Conservation (phyloP, 768 basidiomycete genomes). For the Panellus pusillus region DNA sequence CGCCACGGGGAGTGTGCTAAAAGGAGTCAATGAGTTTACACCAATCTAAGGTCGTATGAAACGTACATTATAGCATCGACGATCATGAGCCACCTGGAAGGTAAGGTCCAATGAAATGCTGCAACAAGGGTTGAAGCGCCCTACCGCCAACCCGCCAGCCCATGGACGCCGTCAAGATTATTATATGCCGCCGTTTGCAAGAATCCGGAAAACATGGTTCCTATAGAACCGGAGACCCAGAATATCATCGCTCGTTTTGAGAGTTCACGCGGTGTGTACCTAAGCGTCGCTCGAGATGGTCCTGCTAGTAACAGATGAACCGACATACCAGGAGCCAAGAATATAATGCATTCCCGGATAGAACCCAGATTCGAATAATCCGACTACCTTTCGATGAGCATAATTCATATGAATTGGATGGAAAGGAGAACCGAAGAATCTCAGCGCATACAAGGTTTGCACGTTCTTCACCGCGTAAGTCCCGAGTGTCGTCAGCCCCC, state of each 20-base stretch:
- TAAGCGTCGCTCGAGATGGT: neutral
- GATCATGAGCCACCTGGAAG: constrained; percentile 20
- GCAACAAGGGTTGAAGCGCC: neutral
- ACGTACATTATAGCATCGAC: constrained; percentile 21
- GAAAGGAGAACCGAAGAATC: constrained; percentile 13
- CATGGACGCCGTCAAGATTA: constrained; percentile 15
- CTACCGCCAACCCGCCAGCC: constrained; percentile 21
- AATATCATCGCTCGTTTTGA: constrained; percentile 21
- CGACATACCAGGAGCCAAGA: constrained; percentile 17
- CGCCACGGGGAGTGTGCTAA: constrained; percentile 18
- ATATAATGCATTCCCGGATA: constrained; percentile 24
- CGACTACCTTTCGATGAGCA: neutral
- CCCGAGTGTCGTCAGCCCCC: constrained; percentile 21
- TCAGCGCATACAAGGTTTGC: constrained; percentile 12
- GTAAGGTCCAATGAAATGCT: neutral
- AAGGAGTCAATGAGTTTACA: neutral
- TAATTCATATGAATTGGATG: neutral
- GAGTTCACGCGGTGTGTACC: constrained; percentile 23
- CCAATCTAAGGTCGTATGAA: neutral
- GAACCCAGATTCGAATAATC: constrained; percentile 19
- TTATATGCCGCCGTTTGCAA: constrained; percentile 22
- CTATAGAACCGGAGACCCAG: constrained; percentile 20
- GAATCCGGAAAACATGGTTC: constrained; percentile 24
- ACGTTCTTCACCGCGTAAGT: constrained; percentile 21
- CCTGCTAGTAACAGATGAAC: neutral